Percentiles rank a stretch among this genome's conserved stretches.
These are phyloP conservation scores for Botrytis byssoidea DNA, from an alignment of 2,329 filamentous ascomycete species.

Conservation along the genomic window DNA sequence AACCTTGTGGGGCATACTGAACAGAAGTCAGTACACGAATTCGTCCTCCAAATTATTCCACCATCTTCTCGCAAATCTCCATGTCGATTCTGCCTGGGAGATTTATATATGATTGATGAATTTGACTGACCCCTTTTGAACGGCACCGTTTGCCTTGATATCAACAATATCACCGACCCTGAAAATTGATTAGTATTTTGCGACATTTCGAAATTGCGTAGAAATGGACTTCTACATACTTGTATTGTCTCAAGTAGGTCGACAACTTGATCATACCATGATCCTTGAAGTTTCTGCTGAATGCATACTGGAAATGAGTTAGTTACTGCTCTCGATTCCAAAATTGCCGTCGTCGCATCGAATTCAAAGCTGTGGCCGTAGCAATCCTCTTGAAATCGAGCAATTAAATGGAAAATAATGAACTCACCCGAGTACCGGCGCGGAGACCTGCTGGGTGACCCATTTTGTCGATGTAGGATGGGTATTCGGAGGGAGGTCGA, in stretches of 20 bases:
- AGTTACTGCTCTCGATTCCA: slow-evolving; percentile 15
- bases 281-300: slow-evolving; percentile 79
- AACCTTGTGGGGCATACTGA: slow-evolving; percentile 93
- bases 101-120: not conserved
- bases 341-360: slow-evolving; percentile 19
- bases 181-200: slow-evolving; percentile 46
- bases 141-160: slow-evolving; percentile 97
- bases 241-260: slow-evolving; percentile 94
- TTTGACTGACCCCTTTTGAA: slow-evolving; percentile 86
- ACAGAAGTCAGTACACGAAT: slow-evolving; percentile 13
- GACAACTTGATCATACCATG: slow-evolving; percentile 91
- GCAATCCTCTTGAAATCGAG: not conserved
- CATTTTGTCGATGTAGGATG: slow-evolving; percentile 41
- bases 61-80: not conserved
- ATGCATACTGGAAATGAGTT: slow-evolving; percentile 66
- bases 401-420: not conserved
- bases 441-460: slow-evolving; percentile 80
- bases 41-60: not conserved
- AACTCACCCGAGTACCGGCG: slow-evolving; percentile 77
- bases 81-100: not conserved
- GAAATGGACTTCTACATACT: slow-evolving; percentile 50
- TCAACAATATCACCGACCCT: slow-evolving; percentile 98
- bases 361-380: slow-evolving; percentile 1
- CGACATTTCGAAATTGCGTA: not conserved
- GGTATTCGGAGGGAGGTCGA: slow-evolving; percentile 25